Base-by-base conservation (phyloP, 768 basidiomycete species). In the Suillus sp. region DNA sequence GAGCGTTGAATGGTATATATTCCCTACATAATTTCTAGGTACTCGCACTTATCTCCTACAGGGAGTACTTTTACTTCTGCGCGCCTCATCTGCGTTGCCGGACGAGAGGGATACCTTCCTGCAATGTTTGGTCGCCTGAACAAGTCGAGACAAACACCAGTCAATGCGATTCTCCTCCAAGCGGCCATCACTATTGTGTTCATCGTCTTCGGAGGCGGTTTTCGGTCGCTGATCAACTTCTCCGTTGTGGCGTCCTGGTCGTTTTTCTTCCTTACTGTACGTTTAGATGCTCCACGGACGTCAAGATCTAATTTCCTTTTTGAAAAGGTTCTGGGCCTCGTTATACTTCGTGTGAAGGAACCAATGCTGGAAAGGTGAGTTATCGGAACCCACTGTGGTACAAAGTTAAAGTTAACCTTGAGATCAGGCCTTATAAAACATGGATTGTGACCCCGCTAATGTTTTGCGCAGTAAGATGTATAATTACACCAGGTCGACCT, bases 381-480 rank as follows among this genome's bases (percentile, higher is more conserved):
- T 58, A 7, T 32, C 40, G 10, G 27, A 18, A 35, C n/a, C 51
- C 14, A 34, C 18, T 51, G 14, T 13, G 4, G 18, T 42, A 25
- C 10, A 34, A 14, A 32, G 37, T n/a, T 51, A 11, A 27, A 32
- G 16, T 30, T 42, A 32, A 43, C 10, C 16, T 35, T 62, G 63
- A 51, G 20, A 34, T n/a, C 65, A 92, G 95, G 62, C 96, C 96
- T 2, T 99, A 99, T 73, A 92, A 86, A 70, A 92, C 94, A 6
- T 97, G 90, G 89, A 90, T 97, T 38, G 83, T 86, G 42, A 98
- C 96, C 0, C 96, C 96, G 1, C 79, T 98, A 35, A 86, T 81
- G 5, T 99, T 99, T 75, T 96, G 95, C 69, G 89, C 83, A 37
- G 93, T 95, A 50, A 63, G 66, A 65, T 5, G 35, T 72, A 62